These are phyloP conservation scores for Sordariomycetes sp. DNA, from an alignment of 2,329 filamentous ascomycete species.

Conservation along the genomic window DNA sequence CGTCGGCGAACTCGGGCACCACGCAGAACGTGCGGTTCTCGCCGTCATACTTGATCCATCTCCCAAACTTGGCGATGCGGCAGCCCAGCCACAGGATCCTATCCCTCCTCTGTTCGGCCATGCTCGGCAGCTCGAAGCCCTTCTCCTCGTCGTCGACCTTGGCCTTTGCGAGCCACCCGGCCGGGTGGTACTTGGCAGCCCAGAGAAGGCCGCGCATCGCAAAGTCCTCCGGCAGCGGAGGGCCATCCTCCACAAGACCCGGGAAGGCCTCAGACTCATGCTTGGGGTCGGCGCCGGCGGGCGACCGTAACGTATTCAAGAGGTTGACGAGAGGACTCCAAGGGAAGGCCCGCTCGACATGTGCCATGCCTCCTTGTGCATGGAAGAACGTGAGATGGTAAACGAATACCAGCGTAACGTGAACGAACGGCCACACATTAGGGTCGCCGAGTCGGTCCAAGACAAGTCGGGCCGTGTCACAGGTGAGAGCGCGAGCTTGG, in stretches of 20 bases:
- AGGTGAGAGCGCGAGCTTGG: background rate
- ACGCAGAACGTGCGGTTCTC: constrained; percentile 26
- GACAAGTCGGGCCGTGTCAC: background rate
- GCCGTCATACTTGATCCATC: constrained; percentile 34
- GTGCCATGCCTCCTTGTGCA: constrained; percentile 27
- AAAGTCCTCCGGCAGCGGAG: constrained; percentile 60
- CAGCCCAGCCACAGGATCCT: constrained; percentile 49
- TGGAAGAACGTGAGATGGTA: constrained; percentile 26
- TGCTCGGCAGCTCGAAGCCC: constrained; percentile 49
- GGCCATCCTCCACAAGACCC: constrained; percentile 7
- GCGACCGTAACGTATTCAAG: constrained; percentile 24
- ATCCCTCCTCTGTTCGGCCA: constrained; percentile 44
- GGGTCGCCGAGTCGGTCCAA: constrained; percentile 28
- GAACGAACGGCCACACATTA: constrained; percentile 51
- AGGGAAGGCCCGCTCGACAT: constrained; percentile 33
- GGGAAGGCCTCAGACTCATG: background rate
- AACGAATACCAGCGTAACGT: constrained; percentile 52
- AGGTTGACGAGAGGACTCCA: constrained; percentile 38
- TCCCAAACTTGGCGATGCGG: constrained; percentile 24
- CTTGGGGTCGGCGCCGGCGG: background rate
- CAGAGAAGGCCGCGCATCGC: constrained; percentile 54
- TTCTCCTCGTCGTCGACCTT: constrained; percentile 59
- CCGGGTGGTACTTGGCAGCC: constrained; percentile 45
- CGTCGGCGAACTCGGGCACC: constrained; percentile 1
- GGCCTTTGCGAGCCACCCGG: constrained; percentile 45